phyloP scores from a whole-genome alignment of 257 asterid species.

The Solanum paucissectum region DNA sequence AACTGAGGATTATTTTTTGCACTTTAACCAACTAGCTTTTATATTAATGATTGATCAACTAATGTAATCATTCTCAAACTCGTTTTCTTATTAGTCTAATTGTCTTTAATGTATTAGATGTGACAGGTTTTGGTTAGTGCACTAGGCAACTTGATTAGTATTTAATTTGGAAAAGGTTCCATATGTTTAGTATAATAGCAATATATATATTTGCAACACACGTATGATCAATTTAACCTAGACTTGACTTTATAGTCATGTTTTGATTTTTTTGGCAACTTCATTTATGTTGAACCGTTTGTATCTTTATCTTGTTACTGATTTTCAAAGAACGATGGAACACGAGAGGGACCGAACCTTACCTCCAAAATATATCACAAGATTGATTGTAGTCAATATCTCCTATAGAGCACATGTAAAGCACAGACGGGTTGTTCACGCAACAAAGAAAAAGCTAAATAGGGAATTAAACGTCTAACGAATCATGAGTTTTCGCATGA shows the following conservation, averaged over 20 bases:
- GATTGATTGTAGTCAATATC: neutral
- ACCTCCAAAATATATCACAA: neutral
- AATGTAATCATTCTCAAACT: neutral
- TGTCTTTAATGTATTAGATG: neutral
- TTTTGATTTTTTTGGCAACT: neutral
- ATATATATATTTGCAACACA: neutral
- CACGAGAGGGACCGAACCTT: neutral
- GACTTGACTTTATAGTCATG: neutral
- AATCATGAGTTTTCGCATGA: neutral
- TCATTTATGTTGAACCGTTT: neutral
- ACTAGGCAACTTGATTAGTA: conserved; percentile 10
- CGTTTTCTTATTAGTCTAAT: neutral
- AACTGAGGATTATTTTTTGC: conserved; percentile 10
- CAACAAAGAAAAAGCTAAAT: no score
- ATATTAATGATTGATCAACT: neutral
- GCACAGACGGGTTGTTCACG: neutral
- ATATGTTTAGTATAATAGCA: neutral
- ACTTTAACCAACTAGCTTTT: conserved; percentile 15
- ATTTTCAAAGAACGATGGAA: neutral
- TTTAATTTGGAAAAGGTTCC: neutral
- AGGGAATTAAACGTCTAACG: neutral
- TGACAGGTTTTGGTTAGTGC: neutral
- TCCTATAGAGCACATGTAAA: neutral
- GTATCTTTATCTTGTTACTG: neutral
- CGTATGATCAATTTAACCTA: neutral